Evolutionary conservation across 345 rosid species (phyloP), one percentile per base, ranked within the genome.

Genomic region (Euphorbia peplus): DNA sequence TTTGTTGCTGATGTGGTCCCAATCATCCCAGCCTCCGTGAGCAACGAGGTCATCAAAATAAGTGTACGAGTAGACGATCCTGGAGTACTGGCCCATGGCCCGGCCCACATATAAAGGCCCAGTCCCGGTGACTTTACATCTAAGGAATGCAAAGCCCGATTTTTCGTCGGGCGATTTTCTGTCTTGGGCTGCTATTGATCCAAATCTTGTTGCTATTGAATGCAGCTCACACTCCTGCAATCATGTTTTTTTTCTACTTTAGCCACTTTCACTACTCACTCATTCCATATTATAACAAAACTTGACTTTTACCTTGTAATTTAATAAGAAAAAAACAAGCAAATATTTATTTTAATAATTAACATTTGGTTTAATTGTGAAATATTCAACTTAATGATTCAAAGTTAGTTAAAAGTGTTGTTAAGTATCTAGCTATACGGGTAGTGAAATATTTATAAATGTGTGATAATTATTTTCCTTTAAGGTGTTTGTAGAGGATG

Each of bases 21-120:
- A 93, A 55, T 90, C 97, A 41, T 93, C 98, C 98, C 98, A 93
- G 66, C 97, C 98, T 61, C 97, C 98, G 15, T 79, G 97, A 21
- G 98, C 98, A 42, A 93, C 91, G 29, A 90, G 69, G 78, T 90
- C 82, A 30, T 87, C 97, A 28, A 91, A 93, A 81, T 87, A 93
- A 3, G 97, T 93, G 79, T 79, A 86, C 8, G 96, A 79, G 72
- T 93, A 93, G 46, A 93, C 96, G 37, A 93, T 93, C 52, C 98
- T 80, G 3, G 98, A 91, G 86, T 91, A 90, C 67, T 89, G 96
- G 44, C 98, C 98, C 98, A 93, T 89, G 70, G 97, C 98, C 1
- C 97, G 90, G 5, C 98, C 98, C 54, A 91, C 96, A 14, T 91
- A 93, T 4, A 93, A 75, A 5, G 79, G 88, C 24, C 98, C 96